phyloP scores from a whole-genome alignment of 1,284 basidiomycete species.

The Irpex sp. region DNA sequence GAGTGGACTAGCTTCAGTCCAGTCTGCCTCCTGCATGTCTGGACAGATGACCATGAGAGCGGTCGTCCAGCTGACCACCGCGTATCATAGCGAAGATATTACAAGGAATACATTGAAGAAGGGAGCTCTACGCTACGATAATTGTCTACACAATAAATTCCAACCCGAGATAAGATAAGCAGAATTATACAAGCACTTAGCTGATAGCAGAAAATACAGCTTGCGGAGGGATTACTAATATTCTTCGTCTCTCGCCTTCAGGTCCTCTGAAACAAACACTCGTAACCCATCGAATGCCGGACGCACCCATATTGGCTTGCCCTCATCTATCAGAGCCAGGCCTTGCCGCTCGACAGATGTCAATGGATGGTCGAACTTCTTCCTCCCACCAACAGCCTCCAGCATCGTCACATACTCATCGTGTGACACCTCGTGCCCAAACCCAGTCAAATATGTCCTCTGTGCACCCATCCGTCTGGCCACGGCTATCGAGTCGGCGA shows the following conservation, averaged over 20 bases:
- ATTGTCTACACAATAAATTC: neutral
- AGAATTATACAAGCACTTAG: neutral
- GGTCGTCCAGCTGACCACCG: neutral
- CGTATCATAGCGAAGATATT: neutral
- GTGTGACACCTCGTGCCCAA: slow-evolving; percentile 66
- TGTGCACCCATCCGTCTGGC: slow-evolving; percentile 52
- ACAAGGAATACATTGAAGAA: neutral
- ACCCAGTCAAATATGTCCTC: slow-evolving; percentile 70
- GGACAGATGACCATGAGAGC: neutral
- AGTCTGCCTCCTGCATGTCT: neutral
- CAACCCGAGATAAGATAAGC: neutral
- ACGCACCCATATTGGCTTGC: slow-evolving; percentile 52
- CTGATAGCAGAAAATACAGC: neutral
- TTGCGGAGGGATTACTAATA: neutral
- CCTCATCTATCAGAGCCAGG: slow-evolving; percentile 41
- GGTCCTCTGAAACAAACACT: slow-evolving; percentile 9
- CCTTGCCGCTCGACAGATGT: slow-evolving; percentile 40
- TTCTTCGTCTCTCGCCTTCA: slow-evolving; percentile 7
- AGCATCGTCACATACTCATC: slow-evolving; percentile 62
- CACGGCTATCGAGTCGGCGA: slow-evolving; percentile 51
- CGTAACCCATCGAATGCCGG: slow-evolving; percentile 44
- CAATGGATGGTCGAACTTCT: slow-evolving; percentile 25
- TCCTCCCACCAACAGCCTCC: slow-evolving; percentile 43
- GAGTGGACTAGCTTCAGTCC: neutral
- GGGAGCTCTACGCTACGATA: neutral